Conservation (phyloP, 257 asterid genomes). For the Apocynum venetum region DNA sequence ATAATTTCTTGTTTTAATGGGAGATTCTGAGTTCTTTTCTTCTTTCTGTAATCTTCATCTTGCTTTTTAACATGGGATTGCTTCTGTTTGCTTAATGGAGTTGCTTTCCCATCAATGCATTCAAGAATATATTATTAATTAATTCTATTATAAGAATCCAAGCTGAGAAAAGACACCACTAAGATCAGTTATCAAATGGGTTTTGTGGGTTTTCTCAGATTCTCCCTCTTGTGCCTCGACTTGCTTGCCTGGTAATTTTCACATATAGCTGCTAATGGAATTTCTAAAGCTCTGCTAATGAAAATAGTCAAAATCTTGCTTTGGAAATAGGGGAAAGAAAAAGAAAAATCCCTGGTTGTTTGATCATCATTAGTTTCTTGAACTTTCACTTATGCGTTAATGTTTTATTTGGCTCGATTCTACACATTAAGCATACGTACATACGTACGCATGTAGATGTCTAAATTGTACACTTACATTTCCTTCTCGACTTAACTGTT, state of each 20-base stretch:
- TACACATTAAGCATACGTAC: background rate
- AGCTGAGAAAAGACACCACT: background rate
- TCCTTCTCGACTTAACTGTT: background rate
- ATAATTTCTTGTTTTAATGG: background rate
- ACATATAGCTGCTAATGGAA: background rate
- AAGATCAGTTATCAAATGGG: conserved; percentile 8
- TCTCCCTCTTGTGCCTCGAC: conserved; percentile 24
- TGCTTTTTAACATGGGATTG: background rate
- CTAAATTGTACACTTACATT: background rate
- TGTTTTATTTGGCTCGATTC: background rate
- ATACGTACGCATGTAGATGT: conserved; percentile 12
- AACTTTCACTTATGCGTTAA: too few relatives aligned
- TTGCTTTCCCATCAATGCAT: background rate
- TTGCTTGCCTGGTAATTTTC: conserved; percentile 35
- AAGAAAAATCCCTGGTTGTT: background rate
- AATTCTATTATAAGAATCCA: background rate
- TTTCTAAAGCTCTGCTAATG: background rate
- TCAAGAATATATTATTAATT: background rate
- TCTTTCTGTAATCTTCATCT: background rate
- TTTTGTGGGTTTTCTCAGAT: conserved; percentile 20
- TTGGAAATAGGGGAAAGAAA: background rate
- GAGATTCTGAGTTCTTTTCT: background rate
- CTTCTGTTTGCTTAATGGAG: background rate
- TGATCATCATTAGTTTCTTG: background rate
- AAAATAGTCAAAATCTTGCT: background rate